Conservation (phyloP, 2,329 filamentous ascomycete genomes). For the Coleophoma crateriformis region DNA sequence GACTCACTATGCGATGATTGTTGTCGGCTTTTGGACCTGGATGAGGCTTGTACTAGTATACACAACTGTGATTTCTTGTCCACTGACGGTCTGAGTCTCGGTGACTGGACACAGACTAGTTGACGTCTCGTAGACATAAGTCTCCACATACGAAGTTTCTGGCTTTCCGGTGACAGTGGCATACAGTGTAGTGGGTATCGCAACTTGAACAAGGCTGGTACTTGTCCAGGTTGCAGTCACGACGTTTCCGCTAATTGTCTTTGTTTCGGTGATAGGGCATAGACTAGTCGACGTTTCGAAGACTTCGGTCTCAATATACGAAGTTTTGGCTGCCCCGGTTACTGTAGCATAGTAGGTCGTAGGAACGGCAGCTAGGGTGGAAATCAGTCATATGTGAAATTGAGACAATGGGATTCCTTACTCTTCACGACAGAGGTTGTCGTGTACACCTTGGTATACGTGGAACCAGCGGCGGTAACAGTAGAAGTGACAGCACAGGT, state of each 20-base stretch:
- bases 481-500: conserved; percentile 33
- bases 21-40: conserved; percentile 12
- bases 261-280: conserved; percentile 40
- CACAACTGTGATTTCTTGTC: conserved; percentile 29
- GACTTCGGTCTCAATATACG: conserved; percentile 23
- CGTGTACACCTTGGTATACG: conserved; percentile 35
- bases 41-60: conserved; percentile 17
- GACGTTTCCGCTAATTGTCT: conserved; percentile 35
- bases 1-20: conserved; percentile 8
- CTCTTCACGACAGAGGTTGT: conserved; percentile 34
- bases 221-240: conserved; percentile 7
- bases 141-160: conserved; percentile 18
- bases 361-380: neutral
- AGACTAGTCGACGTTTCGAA: conserved; percentile 30
- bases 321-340: conserved; percentile 7
- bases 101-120: conserved; percentile 41
- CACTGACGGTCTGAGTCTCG: conserved; percentile 37
- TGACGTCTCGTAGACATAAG: conserved; percentile 22
- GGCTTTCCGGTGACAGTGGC: conserved; percentile 5
- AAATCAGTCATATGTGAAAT: too few relatives aligned
- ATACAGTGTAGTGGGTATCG: conserved; percentile 1
- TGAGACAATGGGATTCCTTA: conserved; percentile 1
- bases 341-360: neutral
- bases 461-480: conserved; percentile 28
- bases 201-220: neutral